Evolutionary conservation across 1,139 yeast genomes (phyloP).

Genomic region (Yarrowia galli): DNA sequence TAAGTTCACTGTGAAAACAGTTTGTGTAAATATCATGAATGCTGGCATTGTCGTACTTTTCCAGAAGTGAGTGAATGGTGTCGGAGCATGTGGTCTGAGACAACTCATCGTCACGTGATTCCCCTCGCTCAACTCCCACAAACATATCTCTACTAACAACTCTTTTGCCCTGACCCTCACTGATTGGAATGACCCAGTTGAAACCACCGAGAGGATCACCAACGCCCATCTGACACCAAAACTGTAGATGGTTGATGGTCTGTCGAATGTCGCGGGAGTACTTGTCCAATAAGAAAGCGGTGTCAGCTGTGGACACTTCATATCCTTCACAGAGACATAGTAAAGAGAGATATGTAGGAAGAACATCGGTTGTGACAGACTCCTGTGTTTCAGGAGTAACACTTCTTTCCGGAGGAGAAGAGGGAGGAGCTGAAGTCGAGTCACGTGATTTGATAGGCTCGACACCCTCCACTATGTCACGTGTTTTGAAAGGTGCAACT

Average conservation of each 20-base stretch:
- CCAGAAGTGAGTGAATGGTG: background rate
- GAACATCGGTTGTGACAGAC: background rate
- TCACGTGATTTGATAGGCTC: background rate
- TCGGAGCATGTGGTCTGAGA: too few relatives aligned
- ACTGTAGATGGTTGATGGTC: constrained; percentile 63
- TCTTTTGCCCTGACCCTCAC: constrained; percentile 43
- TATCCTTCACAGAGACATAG: constrained; percentile 53
- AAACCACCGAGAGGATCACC: constrained; percentile 49
- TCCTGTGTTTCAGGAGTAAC: background rate
- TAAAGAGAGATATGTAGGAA: constrained; percentile 40
- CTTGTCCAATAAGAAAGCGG: constrained; percentile 53
- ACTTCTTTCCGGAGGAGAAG: constrained; percentile 1
- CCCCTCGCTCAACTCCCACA: background rate
- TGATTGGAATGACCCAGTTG: constrained; percentile 48
- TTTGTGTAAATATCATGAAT: constrained; percentile 16
- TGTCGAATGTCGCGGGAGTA: constrained; percentile 61
- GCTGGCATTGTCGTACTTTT: background rate
- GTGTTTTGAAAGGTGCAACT: too few relatives aligned
- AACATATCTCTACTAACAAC: constrained; percentile 43
- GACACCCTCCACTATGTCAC: background rate
- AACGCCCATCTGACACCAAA: constrained; percentile 58
- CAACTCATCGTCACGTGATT: too few relatives aligned
- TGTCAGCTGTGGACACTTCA: constrained; percentile 50
- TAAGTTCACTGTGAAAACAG: background rate
- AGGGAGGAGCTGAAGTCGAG: background rate